These are phyloP conservation scores for Leptoxyphium fumago DNA, from an alignment of 2,329 filamentous ascomycete genomes.

Conservation along the genomic window DNA sequence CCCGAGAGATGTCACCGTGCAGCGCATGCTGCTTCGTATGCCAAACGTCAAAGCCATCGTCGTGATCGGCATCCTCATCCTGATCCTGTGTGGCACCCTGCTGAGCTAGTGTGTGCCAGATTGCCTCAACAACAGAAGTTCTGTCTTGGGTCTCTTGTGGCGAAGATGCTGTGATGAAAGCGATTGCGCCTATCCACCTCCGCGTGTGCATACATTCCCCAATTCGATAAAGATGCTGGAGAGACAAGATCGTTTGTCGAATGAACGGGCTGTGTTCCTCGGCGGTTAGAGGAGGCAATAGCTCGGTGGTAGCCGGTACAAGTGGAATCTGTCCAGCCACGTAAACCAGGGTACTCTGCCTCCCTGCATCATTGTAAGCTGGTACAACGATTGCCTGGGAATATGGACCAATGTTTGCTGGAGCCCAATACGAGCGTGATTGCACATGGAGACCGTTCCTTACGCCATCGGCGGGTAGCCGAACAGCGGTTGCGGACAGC, in stretches of 20 bases:
- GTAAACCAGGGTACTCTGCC: slow-evolving; percentile 34
- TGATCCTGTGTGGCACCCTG: slow-evolving; percentile 17
- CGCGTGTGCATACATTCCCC: slow-evolving; percentile 55
- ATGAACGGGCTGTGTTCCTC: slow-evolving; percentile 4
- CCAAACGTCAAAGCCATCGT: slow-evolving; percentile 49
- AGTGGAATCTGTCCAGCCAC: slow-evolving; percentile 89
- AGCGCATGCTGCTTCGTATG: slow-evolving; percentile 38
- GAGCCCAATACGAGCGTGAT: slow-evolving; percentile 89
- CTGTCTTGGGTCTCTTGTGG: slow-evolving; percentile 9
- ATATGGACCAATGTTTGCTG: slow-evolving; percentile 93
- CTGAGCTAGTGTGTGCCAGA: slow-evolving; percentile 8
- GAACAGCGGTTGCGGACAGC: slow-evolving; percentile 36
- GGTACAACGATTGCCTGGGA: slow-evolving; percentile 65
- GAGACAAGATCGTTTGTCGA: slow-evolving; percentile 53
- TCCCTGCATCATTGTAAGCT: slow-evolving; percentile 7
- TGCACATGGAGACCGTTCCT: slow-evolving; percentile 66
- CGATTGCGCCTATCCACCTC: slow-evolving; percentile 63
- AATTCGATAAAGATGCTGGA: slow-evolving; percentile 85
- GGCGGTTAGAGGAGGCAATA: slow-evolving; percentile 17
- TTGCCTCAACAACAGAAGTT: slow-evolving; percentile 22
- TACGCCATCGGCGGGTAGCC: slow-evolving; percentile 6
- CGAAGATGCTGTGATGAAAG: slow-evolving; percentile 46
- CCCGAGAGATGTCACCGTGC: slow-evolving; percentile 16
- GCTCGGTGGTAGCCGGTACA: slow-evolving; percentile 60
- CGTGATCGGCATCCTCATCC: slow-evolving; percentile 7